These are phyloP conservation scores for Vitis vinifera DNA, from an alignment of 164 flowering plant species.

Conservation along the genomic window ASM3070453v1 NC_081817.1:1611501-1612000, in stretches of 20 bases:
- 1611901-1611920: too few species aligned
- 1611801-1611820: conserved; percentile 74
- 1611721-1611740: not conserved
- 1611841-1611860: conserved; percentile 75
- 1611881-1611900: not conserved
- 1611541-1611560: conserved; percentile 83
- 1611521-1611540: conserved; percentile 70
- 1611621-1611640: not conserved
- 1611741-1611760: not conserved
- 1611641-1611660: too few species aligned
- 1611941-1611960: too few species aligned
- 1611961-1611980: too few species aligned
- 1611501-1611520: conserved; percentile 57
- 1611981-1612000: too few species aligned
- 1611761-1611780: not conserved
- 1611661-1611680: too few species aligned
- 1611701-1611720: too few species aligned
- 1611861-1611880: conserved; percentile 18
- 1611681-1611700: too few species aligned
- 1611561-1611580: conserved; percentile 63
- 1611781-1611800: conserved; percentile 33
- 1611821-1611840: conserved; percentile 65
- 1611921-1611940: too few species aligned
- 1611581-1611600: conserved; percentile 8
- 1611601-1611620: not conserved